These are phyloP conservation scores for Cyclostephanos invisitatus DNA, from an alignment of 108 stramenopile species.

Conservation along the genomic window DNA sequence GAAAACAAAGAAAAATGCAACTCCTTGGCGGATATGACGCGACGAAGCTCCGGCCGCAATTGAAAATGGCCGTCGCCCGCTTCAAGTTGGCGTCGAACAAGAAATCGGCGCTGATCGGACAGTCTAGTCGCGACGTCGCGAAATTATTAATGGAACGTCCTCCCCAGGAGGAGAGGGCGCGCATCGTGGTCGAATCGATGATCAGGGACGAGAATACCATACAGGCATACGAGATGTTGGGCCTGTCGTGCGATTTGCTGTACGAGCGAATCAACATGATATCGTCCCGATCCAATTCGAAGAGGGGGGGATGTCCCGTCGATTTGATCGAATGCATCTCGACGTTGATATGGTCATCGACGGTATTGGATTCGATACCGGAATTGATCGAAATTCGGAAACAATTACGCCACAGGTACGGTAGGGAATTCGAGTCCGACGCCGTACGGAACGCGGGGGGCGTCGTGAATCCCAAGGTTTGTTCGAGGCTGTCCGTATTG, in stretches of 20 bases:
- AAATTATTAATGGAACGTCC: conserved; percentile 75
- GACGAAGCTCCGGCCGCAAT: conserved; percentile 43
- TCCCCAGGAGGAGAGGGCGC: conserved; percentile 89
- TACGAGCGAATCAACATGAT: conserved; percentile 79
- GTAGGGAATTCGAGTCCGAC: conserved; percentile 78
- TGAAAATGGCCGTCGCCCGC: conserved; percentile 90
- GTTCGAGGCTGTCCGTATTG: conserved; percentile 79
- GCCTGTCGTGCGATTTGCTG: conserved; percentile 80
- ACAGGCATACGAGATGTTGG: conserved; percentile 88
- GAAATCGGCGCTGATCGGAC: conserved; percentile 81
- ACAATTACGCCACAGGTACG: conserved; percentile 86
- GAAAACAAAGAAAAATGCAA: neutral
- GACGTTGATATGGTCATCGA: conserved; percentile 81
- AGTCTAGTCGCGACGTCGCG: conserved; percentile 86
- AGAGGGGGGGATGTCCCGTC: conserved; percentile 74
- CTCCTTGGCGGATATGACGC: conserved; percentile 28
- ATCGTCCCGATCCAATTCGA: too few species aligned
- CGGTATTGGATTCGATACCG: conserved; percentile 79
- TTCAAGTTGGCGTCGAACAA: conserved; percentile 86
- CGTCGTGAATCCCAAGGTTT: conserved; percentile 87
- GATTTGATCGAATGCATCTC: conserved; percentile 72
- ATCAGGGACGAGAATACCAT: conserved; percentile 88
- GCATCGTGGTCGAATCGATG: conserved; percentile 86
- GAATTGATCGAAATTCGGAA: conserved; percentile 75
- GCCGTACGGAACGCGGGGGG: conserved; percentile 76